Evolutionary conservation across 306 rosid genomes (phyloP).

Genomic region (Ziziphus jujuba): DNA sequence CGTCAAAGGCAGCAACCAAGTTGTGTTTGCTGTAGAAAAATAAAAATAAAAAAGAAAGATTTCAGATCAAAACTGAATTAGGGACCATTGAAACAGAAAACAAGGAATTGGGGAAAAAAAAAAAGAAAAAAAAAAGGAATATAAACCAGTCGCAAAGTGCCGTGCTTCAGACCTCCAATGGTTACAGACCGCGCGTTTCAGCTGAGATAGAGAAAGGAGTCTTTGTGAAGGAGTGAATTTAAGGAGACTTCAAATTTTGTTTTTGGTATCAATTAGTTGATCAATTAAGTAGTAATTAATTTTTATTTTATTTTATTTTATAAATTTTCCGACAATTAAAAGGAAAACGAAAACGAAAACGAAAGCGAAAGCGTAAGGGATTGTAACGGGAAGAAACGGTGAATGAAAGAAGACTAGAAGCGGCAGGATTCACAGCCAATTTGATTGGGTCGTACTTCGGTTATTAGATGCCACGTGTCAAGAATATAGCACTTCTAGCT

Average conservation of each 20-base stretch:
- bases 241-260: too few relatives aligned
- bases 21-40: background rate
- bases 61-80: slow-evolving; percentile 8
- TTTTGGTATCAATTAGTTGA: background rate
- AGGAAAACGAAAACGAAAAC: background rate
- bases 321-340: background rate
- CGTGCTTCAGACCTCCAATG: too few relatives aligned
- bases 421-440: too few relatives aligned
- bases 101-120: background rate
- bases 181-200: too few relatives aligned
- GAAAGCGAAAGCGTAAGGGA: background rate
- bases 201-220: too few relatives aligned
- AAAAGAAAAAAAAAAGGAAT: too few relatives aligned
- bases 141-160: background rate
- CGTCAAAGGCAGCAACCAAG: slow-evolving; percentile 19
- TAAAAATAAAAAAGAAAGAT: background rate
- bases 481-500: slow-evolving; percentile 7
- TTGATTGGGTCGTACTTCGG: background rate
- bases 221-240: too few relatives aligned
- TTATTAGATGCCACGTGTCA: slow-evolving; percentile 34
- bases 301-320: too few relatives aligned
- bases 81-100: background rate
- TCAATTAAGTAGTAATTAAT: background rate
- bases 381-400: background rate
- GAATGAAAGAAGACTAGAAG: too few relatives aligned